These are phyloP conservation scores for Maudiozyma turicensis DNA, from an alignment of 805 yeast genomes.

Conservation along the genomic window DNA sequence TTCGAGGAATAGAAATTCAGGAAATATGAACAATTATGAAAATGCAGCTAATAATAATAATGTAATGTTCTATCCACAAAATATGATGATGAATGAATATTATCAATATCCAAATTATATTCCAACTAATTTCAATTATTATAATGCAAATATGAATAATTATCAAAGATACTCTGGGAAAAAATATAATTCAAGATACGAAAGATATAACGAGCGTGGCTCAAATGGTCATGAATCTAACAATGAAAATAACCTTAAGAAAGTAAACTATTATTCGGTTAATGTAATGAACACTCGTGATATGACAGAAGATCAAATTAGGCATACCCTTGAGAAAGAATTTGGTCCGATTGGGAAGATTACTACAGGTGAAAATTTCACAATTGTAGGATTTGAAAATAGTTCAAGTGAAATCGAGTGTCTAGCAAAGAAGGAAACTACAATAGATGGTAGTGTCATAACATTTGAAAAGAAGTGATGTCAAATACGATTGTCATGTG, in stretches of 20 bases:
- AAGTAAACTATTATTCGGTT: slow-evolving; percentile 31
- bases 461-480: slow-evolving; percentile 13
- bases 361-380: slow-evolving; percentile 37
- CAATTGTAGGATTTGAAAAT: slow-evolving; percentile 48
- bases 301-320: slow-evolving; percentile 39
- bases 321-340: slow-evolving; percentile 36
- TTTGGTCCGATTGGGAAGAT: slow-evolving; percentile 52
- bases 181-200: background rate
- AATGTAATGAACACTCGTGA: slow-evolving; percentile 44
- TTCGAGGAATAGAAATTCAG: background rate
- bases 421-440: slow-evolving; percentile 14
- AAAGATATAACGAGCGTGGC: background rate
- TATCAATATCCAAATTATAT: background rate
- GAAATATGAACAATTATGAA: background rate
- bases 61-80: background rate
- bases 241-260: background rate
- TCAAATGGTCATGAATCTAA: background rate
- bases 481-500: background rate
- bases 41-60: background rate
- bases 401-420: slow-evolving; percentile 21
- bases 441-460: slow-evolving; percentile 15
- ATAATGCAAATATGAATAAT: background rate
- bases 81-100: background rate
- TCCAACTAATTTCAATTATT: background rate
- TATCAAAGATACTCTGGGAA: background rate